Conservation (phyloP, 495 filamentous ascomycete species). For the Lophiotrema nucula region DNA sequence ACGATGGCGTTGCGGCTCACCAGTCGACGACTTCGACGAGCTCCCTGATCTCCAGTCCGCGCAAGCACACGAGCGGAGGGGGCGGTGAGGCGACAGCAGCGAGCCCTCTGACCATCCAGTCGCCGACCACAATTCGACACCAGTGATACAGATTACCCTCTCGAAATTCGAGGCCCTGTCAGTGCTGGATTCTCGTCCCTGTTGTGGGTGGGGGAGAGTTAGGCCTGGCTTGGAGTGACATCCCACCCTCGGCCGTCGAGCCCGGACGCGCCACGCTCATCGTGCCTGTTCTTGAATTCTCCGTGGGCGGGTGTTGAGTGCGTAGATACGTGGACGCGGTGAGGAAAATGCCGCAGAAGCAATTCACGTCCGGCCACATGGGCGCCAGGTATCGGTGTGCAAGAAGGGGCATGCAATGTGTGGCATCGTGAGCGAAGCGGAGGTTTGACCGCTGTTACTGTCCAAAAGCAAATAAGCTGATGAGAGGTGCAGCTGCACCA, state of each 20-base stretch:
- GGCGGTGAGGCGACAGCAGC: background rate
- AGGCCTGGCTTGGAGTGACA: background rate
- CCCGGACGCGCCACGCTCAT: background rate
- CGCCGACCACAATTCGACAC: conserved; percentile 9
- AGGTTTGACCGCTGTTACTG: too few species aligned
- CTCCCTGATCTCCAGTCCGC: background rate
- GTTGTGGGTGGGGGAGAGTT: conserved; percentile 1
- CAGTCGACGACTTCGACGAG: background rate
- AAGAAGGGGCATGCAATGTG: too few species aligned
- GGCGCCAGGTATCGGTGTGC: too few species aligned
- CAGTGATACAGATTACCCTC: conserved; percentile 31
- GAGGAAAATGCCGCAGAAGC: conserved; percentile 16
- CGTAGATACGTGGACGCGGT: too few species aligned
- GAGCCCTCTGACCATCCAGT: background rate
- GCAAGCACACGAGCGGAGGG: background rate
- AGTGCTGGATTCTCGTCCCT: conserved; percentile 4
- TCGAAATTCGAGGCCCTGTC: conserved; percentile 14
- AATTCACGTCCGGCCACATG: background rate
- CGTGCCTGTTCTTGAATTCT: background rate
- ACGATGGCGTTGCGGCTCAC: conserved; percentile 3
- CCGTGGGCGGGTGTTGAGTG: too few species aligned
- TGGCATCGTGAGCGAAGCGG: too few species aligned
- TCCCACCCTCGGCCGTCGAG: conserved; percentile 5
- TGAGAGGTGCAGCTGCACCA: too few species aligned
- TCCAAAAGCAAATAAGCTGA: too few species aligned